Base-by-base conservation (phyloP, 768 basidiomycete genomes). In the Udeniomyces megalosporus region DNA sequence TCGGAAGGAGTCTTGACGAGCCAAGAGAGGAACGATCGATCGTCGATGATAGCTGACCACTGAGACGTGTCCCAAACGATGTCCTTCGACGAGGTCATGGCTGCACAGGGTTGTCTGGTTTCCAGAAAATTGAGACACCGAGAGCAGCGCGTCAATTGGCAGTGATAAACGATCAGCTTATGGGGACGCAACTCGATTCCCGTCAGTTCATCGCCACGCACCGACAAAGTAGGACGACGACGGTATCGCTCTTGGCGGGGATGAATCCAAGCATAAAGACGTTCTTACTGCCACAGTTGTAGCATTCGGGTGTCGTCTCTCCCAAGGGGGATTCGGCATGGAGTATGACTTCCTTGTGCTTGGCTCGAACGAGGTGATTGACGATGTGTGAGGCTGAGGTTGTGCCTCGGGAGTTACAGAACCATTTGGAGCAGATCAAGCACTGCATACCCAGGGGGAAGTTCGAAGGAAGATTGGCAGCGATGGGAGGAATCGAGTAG, bases 181-280 rank as follows among this genome's bases (percentile, higher is more conserved):
- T n/a, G n/a, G n/a, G n/a, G n/a, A n/a, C n/a, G 53, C 31, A 17
- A 34, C 31, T 4, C 29, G 31, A 8, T 42, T 42, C 38, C 38
- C 38, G 38, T 17, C 38, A 42, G 48, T 7, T 22, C n/a, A 10
- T 22, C 22, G 15, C 22, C 22, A 78, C 86, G 66, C 70, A 92
- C 91, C 93, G 85, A 72, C 92, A 99, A 20, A 99, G 80, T 20
- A 99, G 78, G 35, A 99, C 93, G 38, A 99, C 95, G 44, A 99
- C 95, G 4, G 95, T 97, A 70, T 99, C 95, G 70, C 88, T 89
- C 77, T 99, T 99, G 22, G 95, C 95, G 2, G 95, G 95, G 69
- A 99, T 99, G 70, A 99, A 99, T 3, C 95, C 95, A 20, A 99
- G 81, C 87, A 96, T 91, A 71, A 99, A 99, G 14, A 97, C 95